Evolutionary conservation across 1,139 yeast genomes (phyloP), one percentile per base, ranked within the genome.

Genomic region (Nakaseomyces sp.): DNA sequence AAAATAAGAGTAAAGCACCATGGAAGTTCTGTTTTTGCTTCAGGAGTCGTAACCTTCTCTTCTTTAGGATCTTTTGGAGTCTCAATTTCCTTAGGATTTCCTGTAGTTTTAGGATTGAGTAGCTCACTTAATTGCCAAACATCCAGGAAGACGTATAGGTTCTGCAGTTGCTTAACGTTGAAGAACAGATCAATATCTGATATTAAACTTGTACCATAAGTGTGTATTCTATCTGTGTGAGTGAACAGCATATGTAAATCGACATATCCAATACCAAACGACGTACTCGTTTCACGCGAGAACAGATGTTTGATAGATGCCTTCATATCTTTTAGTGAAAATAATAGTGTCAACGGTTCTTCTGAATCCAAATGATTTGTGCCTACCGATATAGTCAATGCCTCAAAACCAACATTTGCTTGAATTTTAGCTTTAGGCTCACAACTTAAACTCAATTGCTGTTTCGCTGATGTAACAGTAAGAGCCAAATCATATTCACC

Each of bases 381-480:
- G 43, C 76, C 76, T 12, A 83, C 52, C 44, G 77, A 78, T 30
- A 84, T 57, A 35, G 70, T 73, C 25, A 85, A 75, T 0, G 81
- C 80, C 26, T 79, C 83, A 32, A 82, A 70, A 2, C 86, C 83
- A 19, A 87, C 81, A 25, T 84, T 75, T 0, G 96, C 94, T 29
- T 88, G 89, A 1, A 91, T 94, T 58, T 85, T 86, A 0, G 97
- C 97, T 12, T 81, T 80, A 0, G 98, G 97, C 50, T 85, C 91
- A 70, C 97, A 91, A 53, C 95, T 83, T 43, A 91, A 68, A 3
- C 84, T 75, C 25, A 91, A 61, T 42, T 74, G 76, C 58, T 91
- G 97, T 31, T 79, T 75, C 24, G 81, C 87, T 42, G 89, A 73
- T 41, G 76, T 69, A 4, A 88, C 54, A 1, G 82, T 79, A 43